These are phyloP conservation scores for Aspergillus asperescens DNA, from an alignment of 495 filamentous ascomycete genomes.

Conservation along the genomic window DNA sequence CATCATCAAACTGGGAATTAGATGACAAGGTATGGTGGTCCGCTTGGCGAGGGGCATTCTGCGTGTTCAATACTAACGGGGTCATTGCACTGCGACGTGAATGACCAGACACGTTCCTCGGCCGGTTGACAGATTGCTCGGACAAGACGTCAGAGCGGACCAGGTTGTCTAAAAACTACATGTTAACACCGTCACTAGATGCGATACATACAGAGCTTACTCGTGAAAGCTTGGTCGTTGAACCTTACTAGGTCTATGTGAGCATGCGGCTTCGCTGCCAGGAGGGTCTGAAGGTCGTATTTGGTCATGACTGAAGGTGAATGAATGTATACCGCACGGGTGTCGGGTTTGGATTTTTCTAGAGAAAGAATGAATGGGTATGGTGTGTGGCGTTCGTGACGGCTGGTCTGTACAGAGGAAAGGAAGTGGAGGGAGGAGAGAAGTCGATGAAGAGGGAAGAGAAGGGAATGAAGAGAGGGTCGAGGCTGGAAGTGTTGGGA, in stretches of 20 bases:
- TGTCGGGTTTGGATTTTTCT: neutral
- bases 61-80: slow-evolving; percentile 6
- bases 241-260: slow-evolving; percentile 27
- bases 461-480: neutral
- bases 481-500: neutral
- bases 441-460: neutral
- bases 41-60: slow-evolving; percentile 20
- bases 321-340: neutral
- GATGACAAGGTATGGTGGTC: slow-evolving; percentile 21
- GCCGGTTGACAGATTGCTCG: slow-evolving; percentile 20
- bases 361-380: slow-evolving; percentile 2
- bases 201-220: slow-evolving; percentile 13
- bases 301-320: slow-evolving; percentile 23
- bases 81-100: slow-evolving; percentile 11
- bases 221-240: slow-evolving; percentile 25
- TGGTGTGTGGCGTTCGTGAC: neutral
- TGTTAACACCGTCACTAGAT: neutral
- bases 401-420: neutral
- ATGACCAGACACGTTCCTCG: slow-evolving; percentile 14
- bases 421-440: neutral
- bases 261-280: slow-evolving; percentile 32
- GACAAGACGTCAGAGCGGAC: slow-evolving; percentile 20
- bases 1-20: slow-evolving; percentile 29
- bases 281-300: slow-evolving; percentile 36
- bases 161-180: slow-evolving; percentile 22